phyloP scores from a whole-genome alignment of 345 rosid genomes.

The Iberis pinnata region DNA sequence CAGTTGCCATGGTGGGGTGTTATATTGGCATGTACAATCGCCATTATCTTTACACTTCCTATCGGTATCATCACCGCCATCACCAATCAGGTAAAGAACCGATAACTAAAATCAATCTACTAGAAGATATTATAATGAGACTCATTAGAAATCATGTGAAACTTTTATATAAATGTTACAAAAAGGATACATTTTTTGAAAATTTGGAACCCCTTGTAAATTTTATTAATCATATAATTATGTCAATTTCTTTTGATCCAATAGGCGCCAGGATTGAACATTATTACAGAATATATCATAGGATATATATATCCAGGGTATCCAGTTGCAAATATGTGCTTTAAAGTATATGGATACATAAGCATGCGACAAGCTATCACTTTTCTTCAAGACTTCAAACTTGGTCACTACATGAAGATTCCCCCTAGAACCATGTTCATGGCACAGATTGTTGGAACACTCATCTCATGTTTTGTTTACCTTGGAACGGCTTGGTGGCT shows the following conservation, averaged over 20 bases:
- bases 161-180: too few species aligned
- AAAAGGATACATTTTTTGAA: too few species aligned
- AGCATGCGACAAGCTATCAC: conserved; percentile 87
- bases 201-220: too few species aligned
- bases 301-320: conserved; percentile 95
- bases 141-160: too few species aligned
- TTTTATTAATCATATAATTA: too few species aligned
- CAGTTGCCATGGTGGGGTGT: conserved; percentile 99
- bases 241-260: too few species aligned
- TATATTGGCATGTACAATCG: conserved; percentile 70
- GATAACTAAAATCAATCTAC: too few species aligned
- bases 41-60: conserved; percentile 84
- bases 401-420: conserved; percentile 96
- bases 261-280: conserved; percentile 88
- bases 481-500: conserved; percentile 96
- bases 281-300: conserved; percentile 84
- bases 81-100: conserved; percentile 88
- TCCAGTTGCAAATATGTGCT: conserved; percentile 95
- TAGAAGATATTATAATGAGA: too few species aligned
- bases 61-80: conserved; percentile 92
- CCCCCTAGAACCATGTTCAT: conserved; percentile 97
- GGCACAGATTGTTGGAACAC: conserved; percentile 96
- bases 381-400: conserved; percentile 93
- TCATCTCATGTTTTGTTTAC: conserved; percentile 74
- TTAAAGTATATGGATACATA: conserved; percentile 94